These are phyloP conservation scores for Calonectria pseudoturangicola DNA, from an alignment of 2,329 filamentous ascomycete species.

Conservation along the genomic window DNA sequence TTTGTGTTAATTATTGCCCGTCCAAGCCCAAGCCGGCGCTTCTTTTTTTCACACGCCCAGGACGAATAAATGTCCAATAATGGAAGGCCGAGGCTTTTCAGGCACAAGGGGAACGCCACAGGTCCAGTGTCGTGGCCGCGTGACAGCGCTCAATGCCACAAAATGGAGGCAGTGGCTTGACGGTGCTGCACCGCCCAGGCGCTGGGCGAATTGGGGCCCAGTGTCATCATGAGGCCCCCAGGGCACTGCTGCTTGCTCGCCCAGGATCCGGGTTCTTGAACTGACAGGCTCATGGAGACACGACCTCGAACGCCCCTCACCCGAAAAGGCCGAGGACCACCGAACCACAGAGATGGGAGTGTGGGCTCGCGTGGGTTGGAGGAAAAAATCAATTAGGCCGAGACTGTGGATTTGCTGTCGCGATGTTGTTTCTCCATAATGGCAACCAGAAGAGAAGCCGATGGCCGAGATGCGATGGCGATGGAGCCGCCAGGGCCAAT, in stretches of 20 bases:
- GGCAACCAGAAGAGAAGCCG: conserved; percentile 26
- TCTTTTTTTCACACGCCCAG: not conserved
- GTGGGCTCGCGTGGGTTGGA: conserved; percentile 13
- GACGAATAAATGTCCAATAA: not conserved
- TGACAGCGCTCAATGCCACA: conserved; percentile 30
- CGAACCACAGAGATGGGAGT: conserved; percentile 32
- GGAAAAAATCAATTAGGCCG: conserved; percentile 25
- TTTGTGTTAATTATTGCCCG: conserved; percentile 22
- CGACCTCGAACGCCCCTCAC: conserved; percentile 1
- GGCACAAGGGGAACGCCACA: conserved; percentile 36
- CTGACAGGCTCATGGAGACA: conserved; percentile 9
- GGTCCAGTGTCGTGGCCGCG: conserved; percentile 20
- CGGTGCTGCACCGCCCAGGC: conserved; percentile 28
- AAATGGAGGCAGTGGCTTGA: conserved; percentile 31
- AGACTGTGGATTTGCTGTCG: conserved; percentile 12
- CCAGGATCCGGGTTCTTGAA: conserved; percentile 30
- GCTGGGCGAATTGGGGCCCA: not conserved
- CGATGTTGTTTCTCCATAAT: not conserved
- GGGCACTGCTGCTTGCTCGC: not conserved
- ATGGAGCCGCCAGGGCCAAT: conserved; percentile 27
- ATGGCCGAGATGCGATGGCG: conserved; percentile 38
- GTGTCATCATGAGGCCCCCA: conserved; percentile 27
- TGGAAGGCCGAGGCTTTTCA: conserved; percentile 22
- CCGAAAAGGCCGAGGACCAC: conserved; percentile 31
- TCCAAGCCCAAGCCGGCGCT: not conserved